A percentile compares a stretch with the other conserved stretches of the same genome.
phyloP scores from a whole-genome alignment of 2,329 filamentous ascomycete species.

The Arthrobotrys sinensis region DNA sequence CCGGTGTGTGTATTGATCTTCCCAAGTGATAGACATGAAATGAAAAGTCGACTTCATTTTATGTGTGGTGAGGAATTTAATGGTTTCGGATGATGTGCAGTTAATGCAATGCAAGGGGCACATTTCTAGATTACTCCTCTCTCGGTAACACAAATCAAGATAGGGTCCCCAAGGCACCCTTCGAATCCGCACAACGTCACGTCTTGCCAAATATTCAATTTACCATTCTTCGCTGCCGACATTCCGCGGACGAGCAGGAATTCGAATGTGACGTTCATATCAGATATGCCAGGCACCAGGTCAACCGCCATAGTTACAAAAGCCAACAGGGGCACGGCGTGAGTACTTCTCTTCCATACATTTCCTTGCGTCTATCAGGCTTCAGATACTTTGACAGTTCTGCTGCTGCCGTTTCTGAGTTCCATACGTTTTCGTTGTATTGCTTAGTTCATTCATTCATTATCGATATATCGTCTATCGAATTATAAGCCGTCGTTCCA shows the following conservation, averaged over 20 bases:
- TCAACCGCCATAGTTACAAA: conserved; percentile 26
- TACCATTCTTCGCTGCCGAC: conserved; percentile 10
- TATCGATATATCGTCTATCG: not conserved
- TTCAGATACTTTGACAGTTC: conserved; percentile 45
- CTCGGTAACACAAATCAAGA: not conserved
- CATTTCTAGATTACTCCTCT: conserved; percentile 3
- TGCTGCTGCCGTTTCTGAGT: not conserved
- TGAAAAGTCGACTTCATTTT: not conserved
- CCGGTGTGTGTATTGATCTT: not conserved
- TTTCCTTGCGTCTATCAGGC: conserved; percentile 8
- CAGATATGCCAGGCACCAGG: conserved; percentile 22
- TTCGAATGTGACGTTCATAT: conserved; percentile 12
- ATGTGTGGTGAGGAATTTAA: conserved; percentile 24
- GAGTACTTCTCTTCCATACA: not conserved
- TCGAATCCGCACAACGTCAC: conserved; percentile 2
- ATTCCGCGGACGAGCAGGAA: not conserved
- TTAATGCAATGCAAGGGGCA: conserved; percentile 40
- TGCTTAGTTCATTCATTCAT: conserved; percentile 3
- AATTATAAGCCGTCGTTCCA: conserved; percentile 6
- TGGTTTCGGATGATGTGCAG: conserved; percentile 11
- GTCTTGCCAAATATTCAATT: not conserved
- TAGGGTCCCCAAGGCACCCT: not conserved
- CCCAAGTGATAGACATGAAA: not conserved
- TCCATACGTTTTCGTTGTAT: not conserved
- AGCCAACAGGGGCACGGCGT: conserved; percentile 17